Percentiles rank a stretch among this genome's conserved stretches.
Evolutionary conservation across 148 eudicot species (phyloP).

Genomic region (Nyssa sinensis): DNA sequence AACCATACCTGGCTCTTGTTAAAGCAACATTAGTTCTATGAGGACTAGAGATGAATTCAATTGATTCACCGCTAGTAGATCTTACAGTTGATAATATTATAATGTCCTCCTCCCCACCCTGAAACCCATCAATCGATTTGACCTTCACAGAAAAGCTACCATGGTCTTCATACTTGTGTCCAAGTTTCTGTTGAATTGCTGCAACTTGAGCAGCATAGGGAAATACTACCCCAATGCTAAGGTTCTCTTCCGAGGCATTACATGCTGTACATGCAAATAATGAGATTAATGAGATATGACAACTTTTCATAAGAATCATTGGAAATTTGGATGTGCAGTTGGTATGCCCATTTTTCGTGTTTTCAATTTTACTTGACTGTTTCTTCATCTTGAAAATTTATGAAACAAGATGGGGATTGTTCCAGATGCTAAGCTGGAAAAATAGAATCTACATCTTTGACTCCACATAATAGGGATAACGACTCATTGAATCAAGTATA

Average conservation of each 20-base stretch:
- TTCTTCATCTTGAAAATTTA: too few species aligned
- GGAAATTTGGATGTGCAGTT: too few species aligned
- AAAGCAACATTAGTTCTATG: slow-evolving; percentile 37
- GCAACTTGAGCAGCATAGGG: slow-evolving; percentile 55
- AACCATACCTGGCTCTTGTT: slow-evolving; percentile 47
- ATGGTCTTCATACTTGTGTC: slow-evolving; percentile 20
- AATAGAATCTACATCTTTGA: too few species aligned
- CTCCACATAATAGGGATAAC: too few species aligned
- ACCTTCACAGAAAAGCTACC: slow-evolving; percentile 31
- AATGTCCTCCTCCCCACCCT: slow-evolving; percentile 52
- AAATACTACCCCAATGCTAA: slow-evolving; percentile 41
- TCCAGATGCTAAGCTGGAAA: too few species aligned
- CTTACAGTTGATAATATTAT: slow-evolving; percentile 53
- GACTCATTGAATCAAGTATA: too few species aligned
- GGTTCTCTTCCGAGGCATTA: slow-evolving; percentile 21
- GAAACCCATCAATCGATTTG: slow-evolving; percentile 41
- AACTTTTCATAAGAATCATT: too few species aligned
- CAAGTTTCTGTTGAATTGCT: too few species aligned
- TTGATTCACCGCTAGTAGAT: slow-evolving; percentile 23
- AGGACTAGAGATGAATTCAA: slow-evolving; percentile 31
- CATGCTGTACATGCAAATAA: slow-evolving; percentile 30
- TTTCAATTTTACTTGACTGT: too few species aligned
- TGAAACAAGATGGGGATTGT: too few species aligned
- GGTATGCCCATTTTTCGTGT: too few species aligned
- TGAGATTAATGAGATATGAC: not conserved